These are phyloP conservation scores for Pseudogymnoascus sp. DNA, from an alignment of 2,329 filamentous ascomycete genomes.

Conservation along the genomic window DNA sequence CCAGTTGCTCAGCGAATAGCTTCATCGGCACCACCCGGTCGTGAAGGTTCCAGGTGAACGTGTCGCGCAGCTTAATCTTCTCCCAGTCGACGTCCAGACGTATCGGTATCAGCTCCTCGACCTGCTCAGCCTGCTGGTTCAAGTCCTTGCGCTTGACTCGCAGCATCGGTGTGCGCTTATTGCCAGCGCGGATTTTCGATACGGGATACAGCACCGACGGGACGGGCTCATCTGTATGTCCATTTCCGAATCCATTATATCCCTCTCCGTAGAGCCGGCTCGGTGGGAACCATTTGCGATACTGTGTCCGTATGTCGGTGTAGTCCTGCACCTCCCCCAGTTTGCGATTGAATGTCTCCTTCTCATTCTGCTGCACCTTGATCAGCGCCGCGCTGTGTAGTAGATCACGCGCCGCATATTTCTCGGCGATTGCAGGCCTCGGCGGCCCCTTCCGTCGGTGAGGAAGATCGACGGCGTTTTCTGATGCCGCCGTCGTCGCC, in stretches of 20 bases:
- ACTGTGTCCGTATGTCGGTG: constrained; percentile 48
- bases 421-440: constrained; percentile 39
- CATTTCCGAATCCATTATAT: constrained; percentile 85
- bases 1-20: constrained; percentile 77
- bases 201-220: constrained; percentile 71
- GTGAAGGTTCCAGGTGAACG: constrained; percentile 97
- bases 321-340: constrained; percentile 65
- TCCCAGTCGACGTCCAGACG: constrained; percentile 91
- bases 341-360: constrained; percentile 53
- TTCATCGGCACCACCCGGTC: constrained; percentile 75
- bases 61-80: constrained; percentile 90
- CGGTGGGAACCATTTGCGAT: constrained; percentile 48
- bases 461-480: constrained; percentile 18
- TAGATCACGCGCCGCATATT: constrained; percentile 59
- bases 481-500: constrained; percentile 15
- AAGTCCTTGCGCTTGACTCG: constrained; percentile 74
- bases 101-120: constrained; percentile 86
- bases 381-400: constrained; percentile 47
- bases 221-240: constrained; percentile 61
- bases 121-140: constrained; percentile 76
- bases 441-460: constrained; percentile 18
- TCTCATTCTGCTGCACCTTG: constrained; percentile 42
- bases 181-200: constrained; percentile 68
- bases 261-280: constrained; percentile 60
- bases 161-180: constrained; percentile 64